Evolutionary conservation across 2,329 filamentous ascomycete species (phyloP), one percentile per base, ranked within the genome.

Genomic region (Trichoderma pleuroti): DNA sequence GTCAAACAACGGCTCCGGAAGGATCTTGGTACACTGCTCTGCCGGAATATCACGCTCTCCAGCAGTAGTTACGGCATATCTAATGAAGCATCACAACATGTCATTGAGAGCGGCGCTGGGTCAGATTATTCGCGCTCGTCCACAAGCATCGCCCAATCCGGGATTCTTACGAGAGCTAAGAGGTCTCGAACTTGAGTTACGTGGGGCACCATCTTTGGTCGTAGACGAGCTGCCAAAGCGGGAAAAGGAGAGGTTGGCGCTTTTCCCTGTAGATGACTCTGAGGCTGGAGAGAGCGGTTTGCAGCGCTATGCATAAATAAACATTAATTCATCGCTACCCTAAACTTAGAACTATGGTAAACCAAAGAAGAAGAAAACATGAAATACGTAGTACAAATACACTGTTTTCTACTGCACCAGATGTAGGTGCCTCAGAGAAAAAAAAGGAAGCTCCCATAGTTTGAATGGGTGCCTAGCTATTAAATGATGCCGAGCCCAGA

Each of bases 31-130:
- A 16, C 68, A 70, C 28, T 70, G 68, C 14, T 70, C 68, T 6
- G 61, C 60, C 9, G 68, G 68, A 8, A 70, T 70, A 24, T 70
- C 68, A 34, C 68, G 68, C n/a, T 66, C 68, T 56, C 68, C 68
- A 10, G 30, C 39, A 11, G 7, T 70, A 4, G 68, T 70, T 24
- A 62, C 24, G 7, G 69, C 69, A 10, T 61, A 70, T 14, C 39
- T 70, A 1, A 67, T 70, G 21, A 67, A 68, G n/a, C 24, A 66
- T 32, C 54, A 56, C 39, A n/a, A 39, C 7, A 52, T 56, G 63
- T 68, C 56, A 14, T 24, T 68, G 10, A 61, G 52, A 30, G 39
- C 39, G 6, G 63, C 63, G 9, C 32, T 70, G 1, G 63, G 69
- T 14, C 54, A 54, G 21, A 60, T 68, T 36, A 36, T 71, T 28